phyloP scores from a whole-genome alignment of 108 stramenopile species.

The Discostella stelligeroides region DNA sequence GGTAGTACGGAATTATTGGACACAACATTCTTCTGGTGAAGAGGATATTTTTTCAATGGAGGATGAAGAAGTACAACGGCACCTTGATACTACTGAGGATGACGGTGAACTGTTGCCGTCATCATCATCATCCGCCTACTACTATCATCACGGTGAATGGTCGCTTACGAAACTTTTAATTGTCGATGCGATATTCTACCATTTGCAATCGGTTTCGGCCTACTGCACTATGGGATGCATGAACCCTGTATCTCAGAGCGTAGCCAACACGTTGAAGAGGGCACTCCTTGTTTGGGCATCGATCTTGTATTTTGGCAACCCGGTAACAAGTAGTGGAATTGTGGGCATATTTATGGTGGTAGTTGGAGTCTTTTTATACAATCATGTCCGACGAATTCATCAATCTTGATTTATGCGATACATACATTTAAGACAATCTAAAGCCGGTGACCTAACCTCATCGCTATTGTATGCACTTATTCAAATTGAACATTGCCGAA shows the following conservation, averaged over 20 bases:
- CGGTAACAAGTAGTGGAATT: conserved; percentile 37
- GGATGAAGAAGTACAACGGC: neutral
- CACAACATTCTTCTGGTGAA: neutral
- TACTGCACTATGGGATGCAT: conserved; percentile 52
- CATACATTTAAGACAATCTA: too few relatives aligned
- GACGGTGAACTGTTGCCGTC: neutral
- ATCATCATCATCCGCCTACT: neutral
- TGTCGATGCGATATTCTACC: conserved; percentile 52
- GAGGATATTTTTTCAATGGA: neutral
- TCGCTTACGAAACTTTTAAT: conserved; percentile 29
- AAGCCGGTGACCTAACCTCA: too few relatives aligned
- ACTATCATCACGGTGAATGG: neutral
- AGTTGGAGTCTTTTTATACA: conserved; percentile 47
- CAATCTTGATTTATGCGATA: conserved; percentile 17
- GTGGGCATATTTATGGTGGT: conserved; percentile 48
- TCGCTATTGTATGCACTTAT: too few relatives aligned
- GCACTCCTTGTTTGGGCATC: conserved; percentile 46
- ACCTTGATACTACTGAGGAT: too few relatives aligned
- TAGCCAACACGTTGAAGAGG: conserved; percentile 51
- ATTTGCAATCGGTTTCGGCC: conserved; percentile 53
- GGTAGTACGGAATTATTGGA: conserved; percentile 15
- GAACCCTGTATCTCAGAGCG: conserved; percentile 45
- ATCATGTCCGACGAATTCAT: conserved; percentile 46
- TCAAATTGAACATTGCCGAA: too few relatives aligned
- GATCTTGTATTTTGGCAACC: conserved; percentile 48